Evolutionary conservation across 805 yeast genomes (phyloP), one percentile per base, ranked within the genome.

Genomic region (Teunomyces atbi): DNA sequence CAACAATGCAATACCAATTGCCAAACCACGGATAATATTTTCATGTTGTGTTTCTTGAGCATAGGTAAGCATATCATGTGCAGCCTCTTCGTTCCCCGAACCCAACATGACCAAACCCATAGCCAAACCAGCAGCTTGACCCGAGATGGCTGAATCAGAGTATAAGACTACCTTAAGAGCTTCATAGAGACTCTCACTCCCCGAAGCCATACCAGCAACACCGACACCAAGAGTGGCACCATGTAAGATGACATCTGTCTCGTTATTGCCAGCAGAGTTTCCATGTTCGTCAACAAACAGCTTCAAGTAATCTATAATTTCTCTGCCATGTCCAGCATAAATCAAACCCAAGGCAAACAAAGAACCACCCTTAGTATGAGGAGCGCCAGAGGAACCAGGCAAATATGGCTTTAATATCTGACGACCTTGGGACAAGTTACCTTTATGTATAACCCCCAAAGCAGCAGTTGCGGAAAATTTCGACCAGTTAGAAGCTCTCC

Each of bases 391-490:
- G 6, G 76, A 64, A 3, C 92, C 92, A 33, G 98, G 97, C 50
- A 94, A 77, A 62, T 94, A 94, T 16, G 98, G 98, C 54, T 85
- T 84, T 62, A 94, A 78, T 42, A 92, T 82, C 53, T 84, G 80
- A 62, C 83, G 83, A 45, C 98, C 99, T 62, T 90, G 96, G 0
- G 96, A 80, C 47, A 94, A 76, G 65, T 92, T 92, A 45, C 99
- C 98, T 61, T 86, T 87, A 65, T 94, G 98, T 55, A 94, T 91
- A 26, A 92, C 98, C 62, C 99, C 99, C 50, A 94, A 73, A 11
- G 98, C 97, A 6, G 98, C 98, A 11, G 98, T 92, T 2, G 98
- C 97, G 0, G 96, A 83, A 65, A 94, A 94, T 63, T 92, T 94
- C 5, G 97, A 90, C 99, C 99, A 94, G 67, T 92, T 90, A 40